Conservation (phyloP, 169 alveolate species). For the Eimeria tenella region DNA sequence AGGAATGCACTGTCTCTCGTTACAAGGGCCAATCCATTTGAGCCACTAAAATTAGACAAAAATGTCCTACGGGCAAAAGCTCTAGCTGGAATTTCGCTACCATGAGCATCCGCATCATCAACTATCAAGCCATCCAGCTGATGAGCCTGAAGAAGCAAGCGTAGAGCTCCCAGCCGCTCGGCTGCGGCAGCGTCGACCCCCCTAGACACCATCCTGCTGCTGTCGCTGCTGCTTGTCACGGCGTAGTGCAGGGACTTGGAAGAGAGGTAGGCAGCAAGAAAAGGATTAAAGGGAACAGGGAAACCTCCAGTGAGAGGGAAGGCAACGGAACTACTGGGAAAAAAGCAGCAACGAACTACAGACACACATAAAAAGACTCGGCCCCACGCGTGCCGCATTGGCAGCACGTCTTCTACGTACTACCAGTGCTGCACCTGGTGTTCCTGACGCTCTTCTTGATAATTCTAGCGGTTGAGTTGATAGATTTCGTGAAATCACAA, state of each 20-base stretch:
- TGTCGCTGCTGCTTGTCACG: background rate
- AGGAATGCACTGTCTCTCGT: constrained; percentile 81
- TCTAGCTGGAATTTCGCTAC: constrained; percentile 81
- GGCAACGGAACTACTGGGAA: background rate
- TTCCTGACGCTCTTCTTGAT: background rate
- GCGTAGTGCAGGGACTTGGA: constrained; percentile 25
- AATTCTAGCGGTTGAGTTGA: background rate
- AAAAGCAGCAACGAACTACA: background rate
- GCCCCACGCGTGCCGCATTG: constrained; percentile 55
- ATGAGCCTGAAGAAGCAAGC: constrained; percentile 78
- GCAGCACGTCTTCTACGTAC: background rate
- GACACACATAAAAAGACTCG: constrained; percentile 16
- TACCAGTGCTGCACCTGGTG: background rate
- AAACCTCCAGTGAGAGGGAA: constrained; percentile 2
- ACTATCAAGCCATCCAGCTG: constrained; percentile 81
- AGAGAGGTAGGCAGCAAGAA: constrained; percentile 49
- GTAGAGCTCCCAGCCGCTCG: constrained; percentile 62
- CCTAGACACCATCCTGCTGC: constrained; percentile 13
- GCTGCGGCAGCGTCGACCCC: constrained; percentile 13
- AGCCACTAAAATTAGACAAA: constrained; percentile 83
- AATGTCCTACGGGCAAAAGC: constrained; percentile 82
- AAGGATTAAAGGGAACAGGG: constrained; percentile 41
- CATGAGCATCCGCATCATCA: constrained; percentile 84
- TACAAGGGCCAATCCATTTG: constrained; percentile 83
- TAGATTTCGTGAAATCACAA: too few species aligned